A percentile compares a stretch with the other conserved stretches of the same genome.
These are phyloP conservation scores for Rubia tinctorum DNA, from an alignment of 305 asterid species.

Conservation along the genomic window DNA sequence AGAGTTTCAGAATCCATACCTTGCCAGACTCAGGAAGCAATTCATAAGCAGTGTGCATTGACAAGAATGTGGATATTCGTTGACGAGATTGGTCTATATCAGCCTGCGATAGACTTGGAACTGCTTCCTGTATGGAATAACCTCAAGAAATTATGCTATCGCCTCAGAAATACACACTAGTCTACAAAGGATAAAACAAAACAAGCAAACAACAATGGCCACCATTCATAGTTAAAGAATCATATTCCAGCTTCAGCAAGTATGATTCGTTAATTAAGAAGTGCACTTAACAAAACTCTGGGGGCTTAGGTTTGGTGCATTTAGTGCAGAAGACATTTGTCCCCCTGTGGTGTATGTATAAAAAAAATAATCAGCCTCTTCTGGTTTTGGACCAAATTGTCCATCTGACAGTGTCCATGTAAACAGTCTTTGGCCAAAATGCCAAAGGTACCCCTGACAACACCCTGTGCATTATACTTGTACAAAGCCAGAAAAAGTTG, in stretches of 20 bases:
- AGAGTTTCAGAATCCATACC: slow-evolving; percentile 31
- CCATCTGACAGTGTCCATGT: no score
- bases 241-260: background rate
- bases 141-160: slow-evolving; percentile 7
- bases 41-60: slow-evolving; percentile 63
- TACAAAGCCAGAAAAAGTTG: no score
- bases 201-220: background rate
- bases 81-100: slow-evolving; percentile 54
- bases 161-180: background rate
- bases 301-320: background rate
- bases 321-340: background rate
- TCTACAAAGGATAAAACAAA: background rate
- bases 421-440: no score
- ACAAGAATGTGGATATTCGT: slow-evolving; percentile 57
- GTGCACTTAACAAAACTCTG: background rate
- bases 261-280: background rate
- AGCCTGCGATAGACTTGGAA: slow-evolving; percentile 49
- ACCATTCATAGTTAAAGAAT: background rate
- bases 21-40: slow-evolving; percentile 79
- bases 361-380: no score
- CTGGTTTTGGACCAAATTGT: no score
- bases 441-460: no score
- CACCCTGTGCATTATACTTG: no score
- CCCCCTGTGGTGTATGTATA: no score
- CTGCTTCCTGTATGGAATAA: slow-evolving; percentile 43